Conservation (phyloP, 176 grass and related monocot species). For the Triticum aestivum region DNA sequence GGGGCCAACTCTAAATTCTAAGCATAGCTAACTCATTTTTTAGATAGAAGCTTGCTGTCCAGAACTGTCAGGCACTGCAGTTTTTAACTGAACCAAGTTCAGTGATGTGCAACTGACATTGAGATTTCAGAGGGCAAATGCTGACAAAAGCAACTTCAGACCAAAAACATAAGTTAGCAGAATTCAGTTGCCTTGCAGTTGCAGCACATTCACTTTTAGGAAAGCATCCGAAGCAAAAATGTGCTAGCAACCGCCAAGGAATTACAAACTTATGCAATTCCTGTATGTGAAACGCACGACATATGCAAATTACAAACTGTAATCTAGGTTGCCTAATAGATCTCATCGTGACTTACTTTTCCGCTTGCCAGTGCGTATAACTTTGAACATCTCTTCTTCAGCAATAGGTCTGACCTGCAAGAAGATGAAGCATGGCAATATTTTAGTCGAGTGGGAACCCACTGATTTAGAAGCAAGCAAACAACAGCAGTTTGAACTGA, state of each 20-base stretch:
- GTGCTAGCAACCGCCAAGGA: not conserved
- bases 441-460: not conserved
- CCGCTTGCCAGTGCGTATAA: constrained; percentile 66
- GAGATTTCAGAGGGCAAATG: no score
- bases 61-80: no score
- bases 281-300: not conserved
- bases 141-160: no score
- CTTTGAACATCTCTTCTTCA: constrained; percentile 88
- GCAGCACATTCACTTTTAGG: not conserved
- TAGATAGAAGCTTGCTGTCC: no score
- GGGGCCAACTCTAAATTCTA: no score
- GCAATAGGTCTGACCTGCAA: constrained; percentile 4
- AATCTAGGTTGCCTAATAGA: not conserved
- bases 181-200: no score
- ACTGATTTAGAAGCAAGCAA: not conserved
- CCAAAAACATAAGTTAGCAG: no score
- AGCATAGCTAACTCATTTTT: no score
- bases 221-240: not conserved
- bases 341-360: constrained; percentile 53
- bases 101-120: no score
- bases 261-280: not conserved
- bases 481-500: not conserved
- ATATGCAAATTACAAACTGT: not conserved
- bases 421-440: not conserved
- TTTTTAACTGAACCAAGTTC: no score